Percentiles rank a stretch among this genome's conserved stretches.
Evolutionary conservation across 208 protist genomes (phyloP).

Genomic region (Wallacemonas rigidus): DNA sequence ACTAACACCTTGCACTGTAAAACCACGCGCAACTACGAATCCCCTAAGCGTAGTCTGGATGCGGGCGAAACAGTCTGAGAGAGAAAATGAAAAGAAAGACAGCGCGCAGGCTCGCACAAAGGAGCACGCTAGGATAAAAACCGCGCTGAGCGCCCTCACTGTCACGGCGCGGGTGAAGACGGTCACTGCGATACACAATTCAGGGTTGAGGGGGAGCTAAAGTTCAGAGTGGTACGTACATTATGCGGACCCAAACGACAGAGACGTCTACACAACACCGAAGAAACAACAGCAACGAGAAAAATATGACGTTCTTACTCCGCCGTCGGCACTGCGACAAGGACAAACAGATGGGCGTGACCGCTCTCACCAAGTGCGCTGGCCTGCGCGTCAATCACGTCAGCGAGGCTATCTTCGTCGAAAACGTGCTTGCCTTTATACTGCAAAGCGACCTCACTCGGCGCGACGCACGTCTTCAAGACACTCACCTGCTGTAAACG

Average conservation of each 20-base stretch:
- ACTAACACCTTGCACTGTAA: no score
- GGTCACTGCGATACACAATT: no score
- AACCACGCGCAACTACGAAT: no score
- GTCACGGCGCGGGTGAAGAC: no score
- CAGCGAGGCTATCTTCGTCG: conserved; percentile 7
- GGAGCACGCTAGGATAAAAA: no score
- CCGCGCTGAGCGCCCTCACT: no score
- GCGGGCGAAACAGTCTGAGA: neutral
- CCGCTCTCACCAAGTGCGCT: neutral
- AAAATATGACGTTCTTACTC: neutral
- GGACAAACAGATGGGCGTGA: conserved; percentile 5
- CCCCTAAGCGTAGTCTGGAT: no score
- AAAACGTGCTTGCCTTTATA: conserved; percentile 6
- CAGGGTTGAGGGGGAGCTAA: no score
- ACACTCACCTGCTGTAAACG: conserved; percentile 18
- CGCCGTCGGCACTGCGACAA: neutral
- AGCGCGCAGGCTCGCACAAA: neutral
- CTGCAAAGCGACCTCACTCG: neutral
- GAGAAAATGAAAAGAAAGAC: conserved; percentile 31
- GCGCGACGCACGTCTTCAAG: neutral
- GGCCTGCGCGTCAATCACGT: neutral
- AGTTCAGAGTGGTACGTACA: no score
- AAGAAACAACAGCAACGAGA: neutral
- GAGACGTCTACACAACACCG: neutral
- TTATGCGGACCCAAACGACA: no score